phyloP scores from a whole-genome alignment of 2,329 filamentous ascomycete genomes.

The Aspergillus ochraceus region DNA sequence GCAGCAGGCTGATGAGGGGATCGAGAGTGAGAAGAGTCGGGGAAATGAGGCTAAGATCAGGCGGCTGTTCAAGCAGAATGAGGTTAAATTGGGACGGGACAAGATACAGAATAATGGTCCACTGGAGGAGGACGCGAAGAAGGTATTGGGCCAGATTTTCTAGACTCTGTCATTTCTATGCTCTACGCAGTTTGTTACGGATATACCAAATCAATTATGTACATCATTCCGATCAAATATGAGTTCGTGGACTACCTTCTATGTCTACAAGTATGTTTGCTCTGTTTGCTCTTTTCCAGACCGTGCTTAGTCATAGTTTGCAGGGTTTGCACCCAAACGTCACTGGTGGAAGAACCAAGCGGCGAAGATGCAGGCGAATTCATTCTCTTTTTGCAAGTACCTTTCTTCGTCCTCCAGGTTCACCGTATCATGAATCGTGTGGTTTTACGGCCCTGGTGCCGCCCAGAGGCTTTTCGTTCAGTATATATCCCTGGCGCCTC shows the following conservation, averaged over 20 bases:
- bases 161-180: slow-evolving; percentile 18
- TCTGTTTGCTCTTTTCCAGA: slow-evolving; percentile 20
- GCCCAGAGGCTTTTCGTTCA: slow-evolving; percentile 28
- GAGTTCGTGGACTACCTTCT: slow-evolving; percentile 14
- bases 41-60: slow-evolving; percentile 25
- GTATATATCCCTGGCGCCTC: slow-evolving; percentile 29
- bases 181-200: not conserved
- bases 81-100: slow-evolving; percentile 32
- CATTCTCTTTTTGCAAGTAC: not conserved
- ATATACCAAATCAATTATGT: slow-evolving; percentile 3
- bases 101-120: slow-evolving; percentile 25
- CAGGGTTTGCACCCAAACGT: slow-evolving; percentile 10
- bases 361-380: not conserved
- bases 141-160: slow-evolving; percentile 50
- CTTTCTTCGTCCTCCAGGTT: not conserved
- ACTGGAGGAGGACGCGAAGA: slow-evolving; percentile 42
- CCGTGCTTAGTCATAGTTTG: slow-evolving; percentile 14
- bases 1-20: slow-evolving; percentile 16
- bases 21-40: slow-evolving; percentile 5
- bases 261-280: slow-evolving; percentile 16
- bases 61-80: slow-evolving; percentile 45
- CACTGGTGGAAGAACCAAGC: not conserved
- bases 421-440: slow-evolving; percentile 31
- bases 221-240: slow-evolving; percentile 2
- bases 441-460: slow-evolving; percentile 31